Base-by-base conservation (phyloP, 2,329 filamentous ascomycete species). In the Phialemoniopsis sp. region DNA sequence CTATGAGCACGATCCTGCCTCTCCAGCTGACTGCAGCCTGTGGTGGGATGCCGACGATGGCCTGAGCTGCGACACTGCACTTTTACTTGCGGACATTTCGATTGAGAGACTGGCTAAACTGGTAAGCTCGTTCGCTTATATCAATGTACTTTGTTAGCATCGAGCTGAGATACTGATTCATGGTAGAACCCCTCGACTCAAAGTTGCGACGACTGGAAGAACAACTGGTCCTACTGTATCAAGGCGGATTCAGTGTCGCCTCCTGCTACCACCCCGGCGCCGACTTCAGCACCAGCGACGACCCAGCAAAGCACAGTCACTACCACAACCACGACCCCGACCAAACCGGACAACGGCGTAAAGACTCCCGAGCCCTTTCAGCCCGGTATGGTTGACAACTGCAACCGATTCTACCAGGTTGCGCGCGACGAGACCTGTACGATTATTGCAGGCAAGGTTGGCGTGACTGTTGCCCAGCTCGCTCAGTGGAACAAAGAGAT, bases 11-110 rank as follows among this genome's bases (percentile, higher is more conserved):
- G 38, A 40, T 15, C 17, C 38, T 13, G 26, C 16, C 12, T 29
- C 32, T 13, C 40, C 40, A 13, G 37, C 40, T 8, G 40, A 36
- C 17, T 42, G 40, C 28, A 42, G 32, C 13, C 21, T 42, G 21
- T 42, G 40, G 40, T 42, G 37, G 36, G 40, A 42, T 32, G 30
- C 37, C 3, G 40, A 42, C 16, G 36, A 42, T 29, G 40, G 40
- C 13, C 5, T 42, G 13, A 40, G 30, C 37, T 42, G 40, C n/a
- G 40, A 42, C 21, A 35, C 37, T 17, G 40, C 31, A n/a, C 40
- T 42, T 16, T 10, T 26, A 9, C 31, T 42, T 21, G 37, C 31
- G 8, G 40, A 29, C 2, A 18, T 34, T 9, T 40, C 29, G 13
- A 18, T 30, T n/a, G 30, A 18, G 13, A 19, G 40, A n/a, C n/a